phyloP scores from a whole-genome alignment of 768 basidiomycete species.

The Lactifluus rugatus region DNA sequence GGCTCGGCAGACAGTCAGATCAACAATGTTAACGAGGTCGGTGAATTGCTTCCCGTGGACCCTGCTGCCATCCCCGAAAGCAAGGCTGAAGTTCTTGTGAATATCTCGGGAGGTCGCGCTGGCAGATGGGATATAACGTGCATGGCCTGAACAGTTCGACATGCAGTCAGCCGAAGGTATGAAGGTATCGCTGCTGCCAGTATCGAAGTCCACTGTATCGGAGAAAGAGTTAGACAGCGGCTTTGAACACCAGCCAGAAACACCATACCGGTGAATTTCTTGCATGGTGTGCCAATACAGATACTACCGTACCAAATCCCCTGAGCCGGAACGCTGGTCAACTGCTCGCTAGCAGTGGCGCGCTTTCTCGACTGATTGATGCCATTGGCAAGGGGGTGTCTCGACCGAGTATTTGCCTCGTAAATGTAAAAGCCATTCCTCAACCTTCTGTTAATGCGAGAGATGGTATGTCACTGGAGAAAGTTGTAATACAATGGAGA shows the following conservation, averaged over 20 bases:
- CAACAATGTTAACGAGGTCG: conserved; percentile 36
- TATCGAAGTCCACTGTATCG: conserved; percentile 33
- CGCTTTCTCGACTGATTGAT: background rate
- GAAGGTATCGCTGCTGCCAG: conserved; percentile 26
- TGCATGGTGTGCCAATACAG: conserved; percentile 16
- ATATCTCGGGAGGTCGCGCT: conserved; percentile 21
- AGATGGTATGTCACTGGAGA: background rate
- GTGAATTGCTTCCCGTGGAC: conserved; percentile 30
- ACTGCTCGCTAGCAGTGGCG: background rate
- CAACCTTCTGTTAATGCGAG: conserved; percentile 8
- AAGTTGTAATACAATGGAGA: background rate
- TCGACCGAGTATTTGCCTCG: conserved; percentile 11
- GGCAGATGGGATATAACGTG: background rate
- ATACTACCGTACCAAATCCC: conserved; percentile 16
- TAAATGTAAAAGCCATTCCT: conserved; percentile 4
- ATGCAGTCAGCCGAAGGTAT: conserved; percentile 27
- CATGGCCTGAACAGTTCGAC: conserved; percentile 23
- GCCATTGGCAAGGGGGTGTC: conserved; percentile 1
- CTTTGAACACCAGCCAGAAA: background rate
- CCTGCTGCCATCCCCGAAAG: conserved; percentile 32
- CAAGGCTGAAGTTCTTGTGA: conserved; percentile 24
- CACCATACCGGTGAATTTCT: conserved; percentile 5
- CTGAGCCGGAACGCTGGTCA: background rate
- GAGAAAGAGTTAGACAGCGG: background rate
- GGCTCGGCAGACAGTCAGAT: conserved; percentile 18